Evolutionary conservation across 1,139 yeast species (phyloP), one percentile per base, ranked within the genome.

Genomic region (Yamadazyma jaroonii): DNA sequence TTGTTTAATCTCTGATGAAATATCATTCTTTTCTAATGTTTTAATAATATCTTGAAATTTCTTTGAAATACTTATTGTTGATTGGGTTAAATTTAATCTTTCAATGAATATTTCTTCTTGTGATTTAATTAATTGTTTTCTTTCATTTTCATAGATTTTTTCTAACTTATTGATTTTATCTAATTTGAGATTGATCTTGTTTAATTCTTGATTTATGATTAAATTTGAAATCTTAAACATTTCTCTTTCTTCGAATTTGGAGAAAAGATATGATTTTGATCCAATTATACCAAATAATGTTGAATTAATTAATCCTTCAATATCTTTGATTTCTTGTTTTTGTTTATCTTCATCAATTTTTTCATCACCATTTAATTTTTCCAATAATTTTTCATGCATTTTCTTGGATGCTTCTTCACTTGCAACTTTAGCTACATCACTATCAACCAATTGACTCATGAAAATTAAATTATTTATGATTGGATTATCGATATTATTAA

Each of bases 381-480:
- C 64, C 14, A 57, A 46, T 4, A 74, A 54, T 41, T 67, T 62
- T 39, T 72, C 77, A 48, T 79, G 82, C 51, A 83, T 68, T 3
- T 74, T 74, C 44, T 75, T 69, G 11, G 79, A 71, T 0, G 92
- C 88, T 35, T 81, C 64, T 34, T 57, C 64, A 13, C 95, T 87
- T 9, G 96, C 95, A 9, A 89, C 88, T 40, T 81, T 84, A 2
- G 92, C 95, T 28, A 82, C 81, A 32, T 81, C 83, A n/a, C 92
- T 83, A 54, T 90, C 96, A 14, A 90, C 95, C 40, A 90, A 63
- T 32, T 89, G 83, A 0, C 94, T 82, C 63, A 94, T 69, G 59
- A 90, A 92, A 4, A 96, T 82, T 45, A 92, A 76, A 26, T 95
- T 92, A 26, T 95, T 84, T 67, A 92, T 75, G 3, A 92, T 90